Conservation (phyloP, 73 alveolate genomes). For the Urostyla sp. region DNA sequence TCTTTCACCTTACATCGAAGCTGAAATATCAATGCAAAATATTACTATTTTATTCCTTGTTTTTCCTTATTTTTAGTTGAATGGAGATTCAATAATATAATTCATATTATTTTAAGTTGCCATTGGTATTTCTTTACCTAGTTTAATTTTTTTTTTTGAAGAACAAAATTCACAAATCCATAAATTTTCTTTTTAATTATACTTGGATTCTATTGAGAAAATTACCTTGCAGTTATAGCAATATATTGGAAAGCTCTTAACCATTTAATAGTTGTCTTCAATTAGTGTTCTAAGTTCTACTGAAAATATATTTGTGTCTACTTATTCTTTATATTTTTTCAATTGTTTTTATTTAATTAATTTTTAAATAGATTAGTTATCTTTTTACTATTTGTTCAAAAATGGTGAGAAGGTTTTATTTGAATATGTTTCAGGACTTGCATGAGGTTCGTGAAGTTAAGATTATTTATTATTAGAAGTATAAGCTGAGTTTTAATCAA, state of each 20-base stretch:
- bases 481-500: no score
- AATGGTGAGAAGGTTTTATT: no score
- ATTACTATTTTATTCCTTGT: constrained; percentile 59
- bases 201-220: constrained; percentile 66
- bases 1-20: constrained; percentile 93
- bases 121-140: constrained; percentile 71
- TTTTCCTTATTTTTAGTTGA: constrained; percentile 45
- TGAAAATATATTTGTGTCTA: constrained; percentile 79
- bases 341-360: neutral
- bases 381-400: no score
- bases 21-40: constrained; percentile 95
- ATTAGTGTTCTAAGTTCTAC: constrained; percentile 53
- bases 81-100: constrained; percentile 40
- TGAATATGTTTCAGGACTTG: no score
- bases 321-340: constrained; percentile 54
- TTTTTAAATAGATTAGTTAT: no score
- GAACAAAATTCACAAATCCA: constrained; percentile 78
- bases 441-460: no score
- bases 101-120: constrained; percentile 23
- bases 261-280: constrained; percentile 70
- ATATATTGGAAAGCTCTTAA: constrained; percentile 80
- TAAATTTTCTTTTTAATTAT: neutral
- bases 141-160: constrained; percentile 22
- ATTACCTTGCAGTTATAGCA: constrained; percentile 85
- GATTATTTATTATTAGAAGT: no score